These are phyloP conservation scores for Rhizophagus sp. DNA, from an alignment of 192 early-diverging fungal species.

Conservation along the genomic window DNA sequence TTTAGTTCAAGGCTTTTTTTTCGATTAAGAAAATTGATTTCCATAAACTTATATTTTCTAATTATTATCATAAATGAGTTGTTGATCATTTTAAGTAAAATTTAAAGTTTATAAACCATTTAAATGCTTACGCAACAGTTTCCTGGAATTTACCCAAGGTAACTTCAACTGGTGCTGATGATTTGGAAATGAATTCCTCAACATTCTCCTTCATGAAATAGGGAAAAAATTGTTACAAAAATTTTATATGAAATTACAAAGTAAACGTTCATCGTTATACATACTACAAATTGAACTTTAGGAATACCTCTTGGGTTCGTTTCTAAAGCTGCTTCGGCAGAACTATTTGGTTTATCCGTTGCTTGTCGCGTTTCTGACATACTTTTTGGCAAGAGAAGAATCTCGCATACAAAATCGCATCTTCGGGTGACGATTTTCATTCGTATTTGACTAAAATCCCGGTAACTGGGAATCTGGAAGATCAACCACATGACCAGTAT, in stretches of 20 bases:
- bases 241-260: neutral
- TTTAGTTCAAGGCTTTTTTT: slow-evolving; percentile 84
- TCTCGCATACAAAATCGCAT: no score
- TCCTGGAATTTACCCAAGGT: slow-evolving; percentile 93
- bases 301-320: slow-evolving; percentile 95
- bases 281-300: slow-evolving; percentile 90
- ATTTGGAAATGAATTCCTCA: slow-evolving; percentile 76
- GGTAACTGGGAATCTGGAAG: no score
- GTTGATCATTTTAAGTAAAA: neutral
- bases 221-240: neutral
- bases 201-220: slow-evolving; percentile 70
- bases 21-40: slow-evolving; percentile 84
- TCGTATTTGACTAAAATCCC: no score
- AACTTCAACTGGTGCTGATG: slow-evolving; percentile 70
- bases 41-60: slow-evolving; percentile 99
- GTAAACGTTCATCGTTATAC: neutral
- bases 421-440: no score
- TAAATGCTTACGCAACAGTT: slow-evolving; percentile 64
- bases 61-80: neutral
- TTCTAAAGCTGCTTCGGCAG: slow-evolving; percentile 45
- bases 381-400: neutral
- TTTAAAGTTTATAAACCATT: neutral
- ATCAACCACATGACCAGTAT: neutral
- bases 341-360: neutral
- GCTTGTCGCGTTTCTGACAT: neutral